Conservation (phyloP, 192 early-diverging fungal genomes). For the Lunasporangiospora selenospora region DNA sequence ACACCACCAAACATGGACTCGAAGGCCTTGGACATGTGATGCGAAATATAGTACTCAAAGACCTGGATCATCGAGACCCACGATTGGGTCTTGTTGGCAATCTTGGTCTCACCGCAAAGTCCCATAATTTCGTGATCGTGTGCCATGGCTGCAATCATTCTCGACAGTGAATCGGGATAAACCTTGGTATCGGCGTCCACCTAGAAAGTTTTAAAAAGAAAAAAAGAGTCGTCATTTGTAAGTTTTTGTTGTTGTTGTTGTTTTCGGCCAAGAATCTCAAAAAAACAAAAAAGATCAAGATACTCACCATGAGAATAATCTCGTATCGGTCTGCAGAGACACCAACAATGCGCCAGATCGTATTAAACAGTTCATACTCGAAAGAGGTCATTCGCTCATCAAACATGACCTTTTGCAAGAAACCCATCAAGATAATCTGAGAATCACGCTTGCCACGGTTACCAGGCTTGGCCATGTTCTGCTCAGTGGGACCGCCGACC, state of each 20-base stretch:
- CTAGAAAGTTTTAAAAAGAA: conserved; percentile 31
- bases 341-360: conserved; percentile 75
- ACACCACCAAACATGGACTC: conserved; percentile 88
- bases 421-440: conserved; percentile 96
- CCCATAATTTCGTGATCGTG: conserved; percentile 77
- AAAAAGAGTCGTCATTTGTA: not conserved
- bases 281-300: not conserved
- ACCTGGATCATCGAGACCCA: conserved; percentile 88
- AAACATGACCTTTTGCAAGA: conserved; percentile 90
- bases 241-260: not conserved
- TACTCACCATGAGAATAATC: conserved; percentile 70
- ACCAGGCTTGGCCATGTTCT: conserved; percentile 71
- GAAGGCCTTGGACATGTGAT: conserved; percentile 84
- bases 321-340: conserved; percentile 81
- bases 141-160: conserved; percentile 75
- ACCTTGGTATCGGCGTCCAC: conserved; percentile 89
- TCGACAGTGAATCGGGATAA: conserved; percentile 73
- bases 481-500: conserved; percentile 70
- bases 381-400: conserved; percentile 86
- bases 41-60: conserved; percentile 88
- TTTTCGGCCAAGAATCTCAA: not conserved
- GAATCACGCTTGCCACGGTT: conserved; percentile 98
- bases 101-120: conserved; percentile 84
- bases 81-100: conserved; percentile 78
- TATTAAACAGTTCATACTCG: conserved; percentile 83